Evolutionary conservation across 495 filamentous ascomycete genomes (phyloP), one percentile per base, ranked within the genome.

Genomic region (Cercophora scortea): DNA sequence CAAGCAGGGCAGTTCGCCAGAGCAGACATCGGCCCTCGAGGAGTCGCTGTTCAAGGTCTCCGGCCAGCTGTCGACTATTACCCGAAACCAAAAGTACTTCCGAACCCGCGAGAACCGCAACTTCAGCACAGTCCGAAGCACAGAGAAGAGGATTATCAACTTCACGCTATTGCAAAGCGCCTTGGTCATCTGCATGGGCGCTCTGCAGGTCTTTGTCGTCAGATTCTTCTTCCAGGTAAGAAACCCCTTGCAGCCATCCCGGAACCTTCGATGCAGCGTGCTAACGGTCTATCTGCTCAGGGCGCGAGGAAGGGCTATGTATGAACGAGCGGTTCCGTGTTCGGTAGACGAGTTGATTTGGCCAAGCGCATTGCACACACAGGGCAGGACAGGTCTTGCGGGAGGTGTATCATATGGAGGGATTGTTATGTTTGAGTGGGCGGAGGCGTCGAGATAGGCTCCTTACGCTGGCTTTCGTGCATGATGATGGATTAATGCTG

Each of bases 31-130:
- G 45, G 85, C 81, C 8, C 80, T 99, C 35, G 93, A 97, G 65
- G 94, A 99, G 73, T 94, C 90, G 10, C 87, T 97, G 65, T 88
- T 89, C 78, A 96, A 96, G 73, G 75, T 99, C 47, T 96, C 92
- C 6, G 83, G 87, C 47, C 89, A 94, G 63, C 73, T 99, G 38
- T 95, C 90, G n/a, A 96, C 92, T 50, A 92, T 99, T 65, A 89
- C 88, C 15, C 84, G 94, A 45, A 96, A 95, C 75, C 94, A 99
- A 67, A 97, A 97, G 66, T 97, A 97, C 73, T 99, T 99, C 84
- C 88, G 94, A 34, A 99, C 94, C 2, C 83, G 94, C 56, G 94
- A 99, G 76, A 97, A 99, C 77, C 82, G 94, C 44, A 99, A 99
- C 69, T 95, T 97, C 72, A 95, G 89, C 71, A 99, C 94, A 6